A percentile compares a stretch with the other conserved stretches of the same genome.
Evolutionary conservation across 495 filamentous ascomycete species (phyloP).

Genomic region (Tetracladium marchalianum): DNA sequence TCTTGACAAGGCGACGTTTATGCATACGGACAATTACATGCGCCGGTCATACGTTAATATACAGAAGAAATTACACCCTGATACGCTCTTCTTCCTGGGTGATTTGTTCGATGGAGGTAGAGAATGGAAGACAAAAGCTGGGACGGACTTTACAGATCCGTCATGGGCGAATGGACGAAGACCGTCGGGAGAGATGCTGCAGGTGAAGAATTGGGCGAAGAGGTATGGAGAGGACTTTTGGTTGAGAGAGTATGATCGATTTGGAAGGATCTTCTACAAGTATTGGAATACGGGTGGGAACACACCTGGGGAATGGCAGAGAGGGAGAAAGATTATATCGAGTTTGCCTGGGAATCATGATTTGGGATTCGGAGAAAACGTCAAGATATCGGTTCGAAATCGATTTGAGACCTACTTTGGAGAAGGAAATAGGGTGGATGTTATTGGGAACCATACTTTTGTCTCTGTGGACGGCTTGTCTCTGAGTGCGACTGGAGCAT

Average conservation of each 20-base stretch:
- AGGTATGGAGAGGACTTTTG: slow-evolving; percentile 69
- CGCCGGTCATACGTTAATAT: slow-evolving; percentile 66
- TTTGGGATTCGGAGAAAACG: slow-evolving; percentile 80
- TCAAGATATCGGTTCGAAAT: slow-evolving; percentile 67
- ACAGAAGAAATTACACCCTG: slow-evolving; percentile 59
- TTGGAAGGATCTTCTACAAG: slow-evolving; percentile 66
- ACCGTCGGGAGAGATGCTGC: slow-evolving; percentile 34
- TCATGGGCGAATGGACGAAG: slow-evolving; percentile 37
- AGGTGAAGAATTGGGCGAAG: slow-evolving; percentile 57
- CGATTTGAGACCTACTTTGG: slow-evolving; percentile 88
- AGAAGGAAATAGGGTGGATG: slow-evolving; percentile 73
- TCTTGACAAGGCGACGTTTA: slow-evolving; percentile 64
- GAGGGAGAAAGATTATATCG: slow-evolving; percentile 57
- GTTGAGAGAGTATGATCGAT: slow-evolving; percentile 73
- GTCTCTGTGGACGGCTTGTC: slow-evolving; percentile 85
- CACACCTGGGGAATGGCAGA: slow-evolving; percentile 25
- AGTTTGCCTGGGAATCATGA: slow-evolving; percentile 94
- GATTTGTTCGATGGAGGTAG: slow-evolving; percentile 95
- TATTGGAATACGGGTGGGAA: slow-evolving; percentile 43
- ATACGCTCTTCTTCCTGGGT: slow-evolving; percentile 81
- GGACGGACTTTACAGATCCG: slow-evolving; percentile 47
- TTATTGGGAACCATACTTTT: slow-evolving; percentile 92
- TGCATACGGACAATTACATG: slow-evolving; percentile 83
- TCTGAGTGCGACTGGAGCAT: slow-evolving; percentile 57
- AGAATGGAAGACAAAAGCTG: slow-evolving; percentile 71